Percentiles rank a stretch among this genome's conserved stretches.
Evolutionary conservation across 1,284 basidiomycete species (phyloP).

Genomic region (Leccinum ponderosum): DNA sequence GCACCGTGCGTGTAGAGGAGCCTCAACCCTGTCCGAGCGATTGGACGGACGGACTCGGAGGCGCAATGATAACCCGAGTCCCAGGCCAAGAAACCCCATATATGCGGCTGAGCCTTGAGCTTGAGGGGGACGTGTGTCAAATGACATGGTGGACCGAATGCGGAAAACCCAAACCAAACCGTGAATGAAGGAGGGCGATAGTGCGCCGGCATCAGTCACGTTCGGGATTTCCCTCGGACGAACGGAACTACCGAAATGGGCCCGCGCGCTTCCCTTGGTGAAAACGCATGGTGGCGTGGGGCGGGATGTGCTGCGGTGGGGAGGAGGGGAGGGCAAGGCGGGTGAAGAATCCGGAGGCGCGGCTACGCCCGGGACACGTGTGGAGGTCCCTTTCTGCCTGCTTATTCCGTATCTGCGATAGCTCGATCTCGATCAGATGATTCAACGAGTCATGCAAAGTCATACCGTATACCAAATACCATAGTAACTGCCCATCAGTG

Average conservation of each 20-base stretch:
- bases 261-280: neutral
- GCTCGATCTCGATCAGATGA: constrained; percentile 1
- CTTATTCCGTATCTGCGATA: constrained; percentile 6
- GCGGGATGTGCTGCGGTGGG: neutral
- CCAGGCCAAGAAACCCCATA: neutral
- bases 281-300: constrained; percentile 2
- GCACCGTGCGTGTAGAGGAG: neutral
- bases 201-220: constrained; percentile 6
- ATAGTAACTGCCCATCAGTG: constrained; percentile 2
- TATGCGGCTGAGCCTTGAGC: neutral
- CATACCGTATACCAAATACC: neutral
- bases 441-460: neutral
- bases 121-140: constrained; percentile 1
- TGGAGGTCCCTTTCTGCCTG: neutral
- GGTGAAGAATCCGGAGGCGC: neutral
- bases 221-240: constrained; percentile 16
- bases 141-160: constrained; percentile 10
- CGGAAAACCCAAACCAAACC: constrained; percentile 12
- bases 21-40: neutral
- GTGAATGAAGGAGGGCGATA: constrained; percentile 14
- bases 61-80: neutral
- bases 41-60: neutral
- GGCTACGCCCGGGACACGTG: constrained; percentile 16
- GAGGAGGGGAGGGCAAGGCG: neutral
- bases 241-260: neutral